phyloP scores from a whole-genome alignment of 176 grass and related monocot genomes.

The Aegilops umbellulata region DNA sequence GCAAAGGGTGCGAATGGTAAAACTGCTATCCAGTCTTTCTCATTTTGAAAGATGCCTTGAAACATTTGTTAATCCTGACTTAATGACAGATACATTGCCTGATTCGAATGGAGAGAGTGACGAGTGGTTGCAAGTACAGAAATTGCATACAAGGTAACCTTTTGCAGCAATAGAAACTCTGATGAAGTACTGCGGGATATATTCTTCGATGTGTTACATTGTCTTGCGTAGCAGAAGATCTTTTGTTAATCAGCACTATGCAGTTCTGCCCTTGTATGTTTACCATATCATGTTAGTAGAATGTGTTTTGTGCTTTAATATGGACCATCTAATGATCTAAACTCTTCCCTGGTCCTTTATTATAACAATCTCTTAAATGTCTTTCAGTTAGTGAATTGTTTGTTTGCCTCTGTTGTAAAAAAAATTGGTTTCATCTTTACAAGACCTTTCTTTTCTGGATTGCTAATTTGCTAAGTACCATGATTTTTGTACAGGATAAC shows the following conservation, averaged over 20 bases:
- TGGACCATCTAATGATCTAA: background rate
- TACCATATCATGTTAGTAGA: background rate
- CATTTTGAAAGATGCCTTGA: background rate
- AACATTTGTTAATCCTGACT: constrained; percentile 2
- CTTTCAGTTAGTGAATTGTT: background rate
- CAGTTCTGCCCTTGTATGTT: background rate
- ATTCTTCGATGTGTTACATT: background rate
- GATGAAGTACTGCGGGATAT: background rate
- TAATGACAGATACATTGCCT: constrained; percentile 36
- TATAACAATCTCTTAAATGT: background rate
- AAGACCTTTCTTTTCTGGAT: background rate
- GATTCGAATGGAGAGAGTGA: constrained; percentile 46
- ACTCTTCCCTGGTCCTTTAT: background rate
- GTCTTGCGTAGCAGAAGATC: background rate
- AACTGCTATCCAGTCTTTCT: constrained; percentile 1
- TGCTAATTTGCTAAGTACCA: background rate
- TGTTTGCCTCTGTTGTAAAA: background rate
- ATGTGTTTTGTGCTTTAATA: background rate
- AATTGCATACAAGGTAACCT: constrained; percentile 61
- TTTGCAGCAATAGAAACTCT: background rate
- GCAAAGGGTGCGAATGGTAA: constrained; percentile 25
- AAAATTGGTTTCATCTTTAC: background rate
- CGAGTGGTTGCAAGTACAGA: constrained; percentile 71
- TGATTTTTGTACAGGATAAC: constrained; percentile 57
- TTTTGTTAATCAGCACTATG: background rate